Evolutionary conservation across 768 basidiomycete genomes (phyloP).

Genomic region (Termitomyces bulborhizus): DNA sequence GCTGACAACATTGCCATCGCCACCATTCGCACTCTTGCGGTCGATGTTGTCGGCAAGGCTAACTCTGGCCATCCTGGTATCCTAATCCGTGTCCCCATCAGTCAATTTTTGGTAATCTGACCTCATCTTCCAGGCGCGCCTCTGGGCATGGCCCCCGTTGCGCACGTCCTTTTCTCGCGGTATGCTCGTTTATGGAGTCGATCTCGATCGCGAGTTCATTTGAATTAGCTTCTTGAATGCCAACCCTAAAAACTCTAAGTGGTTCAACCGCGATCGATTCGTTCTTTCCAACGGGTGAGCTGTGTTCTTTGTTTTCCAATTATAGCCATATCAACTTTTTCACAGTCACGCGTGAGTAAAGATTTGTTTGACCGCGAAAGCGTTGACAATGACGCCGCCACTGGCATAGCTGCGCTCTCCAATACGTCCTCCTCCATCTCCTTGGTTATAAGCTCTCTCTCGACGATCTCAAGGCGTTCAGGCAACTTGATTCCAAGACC

Average conservation of each 20-base stretch:
- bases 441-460: conserved; percentile 87
- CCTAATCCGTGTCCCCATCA: conserved; percentile 2
- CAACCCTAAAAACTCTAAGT: conserved; percentile 85
- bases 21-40: conserved; percentile 73
- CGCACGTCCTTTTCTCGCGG: conserved; percentile 79
- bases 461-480: conserved; percentile 91
- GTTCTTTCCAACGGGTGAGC: conserved; percentile 92
- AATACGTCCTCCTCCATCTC: conserved; percentile 89
- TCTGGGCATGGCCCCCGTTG: conserved; percentile 86
- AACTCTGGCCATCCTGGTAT: conserved; percentile 92
- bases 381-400: background rate
- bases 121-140: conserved; percentile 62
- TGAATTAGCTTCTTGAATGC: conserved; percentile 69
- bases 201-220: background rate
- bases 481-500: conserved; percentile 84
- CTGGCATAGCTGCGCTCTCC: conserved; percentile 75
- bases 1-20: conserved; percentile 57
- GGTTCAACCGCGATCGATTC: conserved; percentile 96
- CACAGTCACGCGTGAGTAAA: conserved; percentile 67
- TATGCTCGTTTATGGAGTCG: conserved; percentile 18
- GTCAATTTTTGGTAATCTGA: conserved; percentile 1
- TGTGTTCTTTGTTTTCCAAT: background rate
- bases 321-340: conserved; percentile 10
- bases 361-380: background rate
- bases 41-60: conserved; percentile 75